Conservation (phyloP, 805 yeast genomes). For the Barnettozyma wickerhamii region DNA sequence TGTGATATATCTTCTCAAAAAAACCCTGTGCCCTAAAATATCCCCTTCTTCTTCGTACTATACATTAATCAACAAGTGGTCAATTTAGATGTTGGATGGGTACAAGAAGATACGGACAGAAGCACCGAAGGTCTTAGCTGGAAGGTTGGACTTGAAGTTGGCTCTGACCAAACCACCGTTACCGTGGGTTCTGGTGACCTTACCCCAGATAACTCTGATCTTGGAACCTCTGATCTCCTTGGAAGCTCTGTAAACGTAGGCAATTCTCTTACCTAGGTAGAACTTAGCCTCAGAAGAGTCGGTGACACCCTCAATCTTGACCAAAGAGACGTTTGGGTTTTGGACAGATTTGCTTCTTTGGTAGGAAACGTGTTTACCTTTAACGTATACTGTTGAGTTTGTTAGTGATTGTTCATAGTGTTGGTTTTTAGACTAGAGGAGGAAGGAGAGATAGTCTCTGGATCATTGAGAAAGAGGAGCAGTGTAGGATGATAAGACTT, state of each 20-base stretch:
- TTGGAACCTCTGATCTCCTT: conserved; percentile 98
- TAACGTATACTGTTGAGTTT: conserved; percentile 80
- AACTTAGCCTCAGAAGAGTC: conserved; percentile 93
- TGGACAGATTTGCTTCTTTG: conserved; percentile 98
- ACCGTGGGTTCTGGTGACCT: conserved; percentile 98
- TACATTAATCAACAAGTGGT: not conserved
- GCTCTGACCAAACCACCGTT: conserved; percentile 98
- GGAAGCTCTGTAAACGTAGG: conserved; percentile 98
- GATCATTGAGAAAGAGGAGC: not conserved
- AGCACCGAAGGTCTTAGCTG: conserved; percentile 99
- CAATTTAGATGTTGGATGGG: conserved; percentile 95
- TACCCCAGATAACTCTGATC: conserved; percentile 99
- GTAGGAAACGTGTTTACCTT: conserved; percentile 99
- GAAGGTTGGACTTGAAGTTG: conserved; percentile 97
- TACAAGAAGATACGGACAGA: conserved; percentile 99
- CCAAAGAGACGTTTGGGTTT: conserved; percentile 97
- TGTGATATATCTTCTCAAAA: not conserved
- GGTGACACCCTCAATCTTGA: conserved; percentile 95
- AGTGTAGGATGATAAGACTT: no score
- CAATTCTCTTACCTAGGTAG: conserved; percentile 99
- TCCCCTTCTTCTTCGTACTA: conserved; percentile 1
- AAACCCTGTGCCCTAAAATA: conserved; percentile 1
- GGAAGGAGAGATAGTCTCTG: not conserved
- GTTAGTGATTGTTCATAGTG: conserved; percentile 18
- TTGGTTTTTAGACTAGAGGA: not conserved